Conservation (phyloP, 495 filamentous ascomycete species). For the Neurospora pannonica region DNA sequence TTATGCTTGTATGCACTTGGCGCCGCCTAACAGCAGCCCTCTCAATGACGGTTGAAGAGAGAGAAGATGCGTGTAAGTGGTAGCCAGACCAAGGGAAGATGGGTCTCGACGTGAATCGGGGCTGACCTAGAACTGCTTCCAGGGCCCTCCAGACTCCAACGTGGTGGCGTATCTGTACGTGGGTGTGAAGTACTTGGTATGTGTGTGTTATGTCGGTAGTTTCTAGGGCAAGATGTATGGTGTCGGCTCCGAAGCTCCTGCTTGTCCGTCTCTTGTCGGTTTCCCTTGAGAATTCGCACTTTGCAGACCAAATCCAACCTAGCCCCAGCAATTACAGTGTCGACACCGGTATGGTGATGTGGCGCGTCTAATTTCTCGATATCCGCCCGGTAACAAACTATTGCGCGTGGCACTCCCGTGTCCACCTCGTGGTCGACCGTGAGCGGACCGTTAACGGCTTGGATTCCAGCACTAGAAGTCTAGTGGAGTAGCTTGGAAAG, state of each 20-base stretch:
- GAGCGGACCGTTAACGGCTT: background rate
- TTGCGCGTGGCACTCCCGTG: background rate
- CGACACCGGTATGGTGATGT: background rate
- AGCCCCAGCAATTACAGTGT: background rate
- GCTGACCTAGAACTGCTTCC: background rate
- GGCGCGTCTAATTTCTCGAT: background rate
- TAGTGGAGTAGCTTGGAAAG: background rate
- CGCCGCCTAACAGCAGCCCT: slow-evolving; percentile 12
- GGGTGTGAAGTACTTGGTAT: background rate
- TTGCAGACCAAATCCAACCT: background rate
- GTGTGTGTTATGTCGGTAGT: background rate
- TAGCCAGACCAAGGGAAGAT: slow-evolving; percentile 1
- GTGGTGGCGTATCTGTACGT: background rate
- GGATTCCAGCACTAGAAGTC: background rate
- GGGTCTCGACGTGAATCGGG: background rate
- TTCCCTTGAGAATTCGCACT: background rate
- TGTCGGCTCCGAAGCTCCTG: background rate
- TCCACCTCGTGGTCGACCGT: background rate
- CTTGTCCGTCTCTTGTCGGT: background rate
- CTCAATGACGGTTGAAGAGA: background rate
- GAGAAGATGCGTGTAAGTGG: background rate
- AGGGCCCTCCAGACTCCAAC: background rate
- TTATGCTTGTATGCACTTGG: slow-evolving; percentile 23
- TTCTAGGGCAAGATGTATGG: background rate
- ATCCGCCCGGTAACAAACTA: background rate